phyloP scores from a whole-genome alignment of 768 basidiomycete species.

The Lepiota venenata region DNA sequence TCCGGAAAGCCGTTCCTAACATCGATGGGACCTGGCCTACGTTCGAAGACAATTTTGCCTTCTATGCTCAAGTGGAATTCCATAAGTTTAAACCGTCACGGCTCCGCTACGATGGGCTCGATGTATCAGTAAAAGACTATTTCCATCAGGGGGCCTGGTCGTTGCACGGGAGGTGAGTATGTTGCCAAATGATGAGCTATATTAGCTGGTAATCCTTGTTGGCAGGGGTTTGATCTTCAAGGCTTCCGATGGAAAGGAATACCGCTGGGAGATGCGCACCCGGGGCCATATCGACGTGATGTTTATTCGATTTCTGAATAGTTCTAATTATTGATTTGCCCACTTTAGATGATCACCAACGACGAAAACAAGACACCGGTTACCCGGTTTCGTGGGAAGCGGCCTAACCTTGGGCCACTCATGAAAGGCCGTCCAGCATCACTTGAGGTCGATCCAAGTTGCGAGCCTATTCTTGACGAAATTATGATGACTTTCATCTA shows the following conservation, averaged over 20 bases:
- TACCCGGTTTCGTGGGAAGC: slow-evolving; percentile 15
- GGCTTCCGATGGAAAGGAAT: slow-evolving; percentile 21
- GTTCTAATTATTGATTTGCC: neutral
- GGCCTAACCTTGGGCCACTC: slow-evolving; percentile 7
- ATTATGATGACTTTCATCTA: slow-evolving; percentile 32
- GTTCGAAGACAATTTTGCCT: slow-evolving; percentile 1
- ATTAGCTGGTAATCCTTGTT: neutral
- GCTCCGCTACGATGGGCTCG: slow-evolving; percentile 10
- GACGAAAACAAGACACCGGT: slow-evolving; percentile 17
- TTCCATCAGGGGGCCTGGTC: slow-evolving; percentile 18
- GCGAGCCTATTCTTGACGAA: slow-evolving; percentile 25
- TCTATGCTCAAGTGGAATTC: slow-evolving; percentile 16
- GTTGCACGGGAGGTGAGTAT: slow-evolving; percentile 14
- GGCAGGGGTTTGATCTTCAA: slow-evolving; percentile 10
- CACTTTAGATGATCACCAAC: slow-evolving; percentile 17
- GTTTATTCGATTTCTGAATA: neutral
- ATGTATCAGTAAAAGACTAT: slow-evolving; percentile 5
- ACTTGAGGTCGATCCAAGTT: slow-evolving; percentile 24
- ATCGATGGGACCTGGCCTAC: slow-evolving; percentile 1
- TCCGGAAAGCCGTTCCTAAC: slow-evolving; percentile 12
- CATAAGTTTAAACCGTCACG: slow-evolving; percentile 7
- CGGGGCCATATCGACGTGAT: slow-evolving; percentile 18
- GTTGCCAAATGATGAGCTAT: neutral
- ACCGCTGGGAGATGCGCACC: slow-evolving; percentile 28
- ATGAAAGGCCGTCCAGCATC: slow-evolving; percentile 14